A percentile compares a stretch with the other conserved stretches of the same genome.
Conservation (phyloP, 345 rosid genomes). For the Adansonia digitata region DNA sequence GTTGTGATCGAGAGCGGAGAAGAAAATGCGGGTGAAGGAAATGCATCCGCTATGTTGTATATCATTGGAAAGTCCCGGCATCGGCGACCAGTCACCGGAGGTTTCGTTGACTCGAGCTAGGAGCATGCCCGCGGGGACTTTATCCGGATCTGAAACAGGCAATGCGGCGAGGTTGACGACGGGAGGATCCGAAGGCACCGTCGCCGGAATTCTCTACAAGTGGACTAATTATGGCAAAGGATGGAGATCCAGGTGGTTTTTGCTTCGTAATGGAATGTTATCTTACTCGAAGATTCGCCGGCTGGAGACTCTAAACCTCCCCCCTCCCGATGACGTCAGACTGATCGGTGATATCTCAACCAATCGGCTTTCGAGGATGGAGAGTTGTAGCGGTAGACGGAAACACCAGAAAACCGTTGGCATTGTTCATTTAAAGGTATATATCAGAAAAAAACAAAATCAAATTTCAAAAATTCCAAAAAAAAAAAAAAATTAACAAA, state of each 20-base stretch:
- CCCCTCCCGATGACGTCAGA: constrained; percentile 53
- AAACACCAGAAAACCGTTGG: constrained; percentile 62
- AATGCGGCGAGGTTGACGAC: background rate
- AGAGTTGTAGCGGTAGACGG: constrained; percentile 52
- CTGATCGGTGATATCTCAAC: constrained; percentile 71
- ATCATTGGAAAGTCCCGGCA: constrained; percentile 62
- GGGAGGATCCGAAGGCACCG: constrained; percentile 62
- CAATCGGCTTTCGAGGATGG: constrained; percentile 47
- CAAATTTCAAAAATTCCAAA: background rate
- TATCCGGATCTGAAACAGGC: background rate
- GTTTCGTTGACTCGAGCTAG: constrained; percentile 42
- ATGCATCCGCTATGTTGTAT: constrained; percentile 94
- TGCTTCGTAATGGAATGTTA: constrained; percentile 66
- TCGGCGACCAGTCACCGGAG: constrained; percentile 63
- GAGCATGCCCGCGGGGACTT: constrained; percentile 37
- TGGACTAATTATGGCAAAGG: constrained; percentile 99
- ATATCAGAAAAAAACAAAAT: background rate
- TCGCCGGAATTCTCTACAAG: constrained; percentile 81
- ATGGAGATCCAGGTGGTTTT: constrained; percentile 94
- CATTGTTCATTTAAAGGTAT: constrained; percentile 88
- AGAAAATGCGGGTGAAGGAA: constrained; percentile 80
- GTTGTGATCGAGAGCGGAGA: constrained; percentile 25
- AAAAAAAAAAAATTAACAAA: background rate
- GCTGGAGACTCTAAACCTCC: constrained; percentile 50
- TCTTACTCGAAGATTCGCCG: constrained; percentile 81